These are phyloP conservation scores for Claviceps sorghi DNA, from an alignment of 2,329 filamentous ascomycete genomes.

Conservation along the genomic window DNA sequence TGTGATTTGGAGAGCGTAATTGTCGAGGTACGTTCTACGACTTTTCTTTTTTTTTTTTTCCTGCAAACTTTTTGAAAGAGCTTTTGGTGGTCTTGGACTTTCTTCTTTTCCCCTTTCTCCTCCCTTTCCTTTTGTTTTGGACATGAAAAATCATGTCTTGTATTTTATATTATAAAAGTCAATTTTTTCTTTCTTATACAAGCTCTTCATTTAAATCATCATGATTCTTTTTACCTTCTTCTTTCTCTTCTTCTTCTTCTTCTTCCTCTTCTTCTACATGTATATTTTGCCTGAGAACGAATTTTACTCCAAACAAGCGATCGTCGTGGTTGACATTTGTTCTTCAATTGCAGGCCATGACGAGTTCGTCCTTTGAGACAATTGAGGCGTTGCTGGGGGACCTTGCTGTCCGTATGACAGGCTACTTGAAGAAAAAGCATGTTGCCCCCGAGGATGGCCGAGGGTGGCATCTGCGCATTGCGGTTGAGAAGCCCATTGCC, in stretches of 20 bases:
- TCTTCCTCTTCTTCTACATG: too few relatives aligned
- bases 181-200: background rate
- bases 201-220: background rate
- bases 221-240: background rate
- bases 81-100: background rate
- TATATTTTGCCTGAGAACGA: too few relatives aligned
- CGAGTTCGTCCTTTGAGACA: conserved; percentile 44
- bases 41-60: background rate
- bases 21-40: conserved; percentile 36
- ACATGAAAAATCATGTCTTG: too few relatives aligned
- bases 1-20: conserved; percentile 42
- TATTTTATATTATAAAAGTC: background rate
- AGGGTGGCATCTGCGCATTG: conserved; percentile 41
- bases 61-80: background rate
- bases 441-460: conserved; percentile 6
- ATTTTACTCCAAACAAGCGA: too few relatives aligned
- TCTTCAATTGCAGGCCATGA: conserved; percentile 29
- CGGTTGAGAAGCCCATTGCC: conserved; percentile 58
- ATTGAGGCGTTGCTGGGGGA: conserved; percentile 44
- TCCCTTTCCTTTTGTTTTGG: background rate
- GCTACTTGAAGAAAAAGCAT: conserved; percentile 21
- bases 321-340: background rate
- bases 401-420: conserved; percentile 31
- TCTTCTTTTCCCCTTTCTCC: background rate
- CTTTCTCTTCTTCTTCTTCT: too few relatives aligned